phyloP scores from a whole-genome alignment of 208 protist species.

The Acanthamoeba lenticulata region DNA sequence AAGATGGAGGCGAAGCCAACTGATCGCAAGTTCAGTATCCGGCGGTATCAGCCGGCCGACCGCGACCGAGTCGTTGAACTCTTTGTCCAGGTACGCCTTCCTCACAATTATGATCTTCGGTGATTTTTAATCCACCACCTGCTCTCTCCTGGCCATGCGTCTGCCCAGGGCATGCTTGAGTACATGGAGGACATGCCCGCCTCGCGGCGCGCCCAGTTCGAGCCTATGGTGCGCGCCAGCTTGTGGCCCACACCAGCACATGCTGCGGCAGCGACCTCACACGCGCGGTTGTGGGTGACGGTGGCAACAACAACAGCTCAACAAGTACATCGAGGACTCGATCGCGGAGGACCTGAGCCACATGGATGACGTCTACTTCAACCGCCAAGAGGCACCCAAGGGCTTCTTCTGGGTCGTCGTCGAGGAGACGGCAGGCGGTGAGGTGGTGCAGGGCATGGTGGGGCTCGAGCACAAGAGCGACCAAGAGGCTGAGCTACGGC shows the following conservation, averaged over 20 bases:
- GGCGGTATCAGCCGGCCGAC: background rate
- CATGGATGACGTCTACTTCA: background rate
- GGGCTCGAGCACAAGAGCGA: constrained; percentile 17
- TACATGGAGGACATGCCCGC: background rate
- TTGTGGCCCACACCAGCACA: background rate
- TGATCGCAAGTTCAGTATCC: background rate
- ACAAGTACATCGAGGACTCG: constrained; percentile 35
- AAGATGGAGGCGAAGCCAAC: background rate
- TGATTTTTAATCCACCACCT: background rate
- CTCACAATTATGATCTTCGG: background rate
- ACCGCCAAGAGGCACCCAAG: background rate
- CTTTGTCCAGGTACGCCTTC: background rate
- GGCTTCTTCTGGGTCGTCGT: constrained; percentile 31
- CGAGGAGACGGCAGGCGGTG: background rate
- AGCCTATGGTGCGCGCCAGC: background rate
- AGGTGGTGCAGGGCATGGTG: constrained; percentile 34
- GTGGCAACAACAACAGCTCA: background rate
- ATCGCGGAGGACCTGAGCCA: background rate
- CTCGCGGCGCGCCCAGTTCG: background rate
- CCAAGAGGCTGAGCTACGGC: background rate
- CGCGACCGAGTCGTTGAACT: background rate
- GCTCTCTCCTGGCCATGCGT: background rate
- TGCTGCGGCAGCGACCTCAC: background rate
- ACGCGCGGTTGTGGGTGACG: background rate
- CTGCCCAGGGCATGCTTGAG: background rate